Evolutionary conservation across 257 asterid species (phyloP).

Genomic region (Haberlea rhodopensis): DNA sequence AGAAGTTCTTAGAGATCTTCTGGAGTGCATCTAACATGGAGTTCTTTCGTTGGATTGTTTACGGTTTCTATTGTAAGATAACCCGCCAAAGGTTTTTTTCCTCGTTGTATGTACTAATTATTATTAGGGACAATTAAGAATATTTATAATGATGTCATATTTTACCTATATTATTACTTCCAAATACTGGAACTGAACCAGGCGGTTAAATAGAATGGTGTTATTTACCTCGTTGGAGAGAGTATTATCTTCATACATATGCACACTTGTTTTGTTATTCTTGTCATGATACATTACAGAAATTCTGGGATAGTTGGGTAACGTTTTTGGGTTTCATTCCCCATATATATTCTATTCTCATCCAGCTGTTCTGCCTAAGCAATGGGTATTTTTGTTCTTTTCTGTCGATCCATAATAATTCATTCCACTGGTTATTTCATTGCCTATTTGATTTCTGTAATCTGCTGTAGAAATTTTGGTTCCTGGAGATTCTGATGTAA

Average conservation of each 20-base stretch:
- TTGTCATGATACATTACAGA: too few species aligned
- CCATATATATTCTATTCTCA: too few species aligned
- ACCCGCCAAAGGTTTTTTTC: slow-evolving; percentile 76
- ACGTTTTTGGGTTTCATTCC: too few species aligned
- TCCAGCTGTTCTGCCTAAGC: too few species aligned
- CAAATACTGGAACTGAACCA: slow-evolving; percentile 33
- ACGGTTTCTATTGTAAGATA: slow-evolving; percentile 98
- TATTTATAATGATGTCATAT: slow-evolving; percentile 30
- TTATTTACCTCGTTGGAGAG: slow-evolving; percentile 33
- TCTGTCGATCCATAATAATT: too few species aligned
- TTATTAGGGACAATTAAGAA: slow-evolving; percentile 55
- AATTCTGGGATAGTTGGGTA: too few species aligned
- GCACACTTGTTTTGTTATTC: too few species aligned
- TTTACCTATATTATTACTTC: slow-evolving; percentile 25
- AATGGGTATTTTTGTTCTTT: too few species aligned
- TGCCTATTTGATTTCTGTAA: slow-evolving; percentile 22
- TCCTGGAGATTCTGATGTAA: slow-evolving; percentile 73
- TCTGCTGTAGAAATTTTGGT: slow-evolving; percentile 35
- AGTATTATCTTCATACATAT: too few species aligned
- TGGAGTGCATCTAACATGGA: slow-evolving; percentile 66
- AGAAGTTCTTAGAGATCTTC: slow-evolving; percentile 48
- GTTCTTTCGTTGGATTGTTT: slow-evolving; percentile 89
- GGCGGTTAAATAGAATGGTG: slow-evolving; percentile 37
- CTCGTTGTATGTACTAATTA: slow-evolving; percentile 61
- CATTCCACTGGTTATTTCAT: slow-evolving; percentile 15